Percentiles rank a stretch among this genome's conserved stretches.
phyloP scores from a whole-genome alignment of 2,329 filamentous ascomycete species.

The Aspergillus arachidicola region DNA sequence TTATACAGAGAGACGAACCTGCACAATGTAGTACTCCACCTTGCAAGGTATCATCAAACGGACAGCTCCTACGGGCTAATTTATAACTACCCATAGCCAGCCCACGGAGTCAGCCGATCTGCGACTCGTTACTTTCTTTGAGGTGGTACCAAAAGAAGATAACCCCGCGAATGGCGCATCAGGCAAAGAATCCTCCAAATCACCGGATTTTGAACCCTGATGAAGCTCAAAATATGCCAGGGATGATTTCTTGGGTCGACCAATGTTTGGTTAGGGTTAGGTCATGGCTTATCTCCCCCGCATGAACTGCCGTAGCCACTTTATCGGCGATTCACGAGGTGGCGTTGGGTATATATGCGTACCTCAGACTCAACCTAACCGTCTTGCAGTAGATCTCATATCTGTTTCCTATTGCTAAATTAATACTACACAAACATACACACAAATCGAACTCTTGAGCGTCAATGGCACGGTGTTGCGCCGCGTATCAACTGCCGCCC shows the following conservation, averaged over 20 bases:
- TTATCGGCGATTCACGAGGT: background rate
- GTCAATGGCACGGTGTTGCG: conserved; percentile 50
- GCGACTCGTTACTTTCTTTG: background rate
- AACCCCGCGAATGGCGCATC: no score
- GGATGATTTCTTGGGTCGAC: background rate
- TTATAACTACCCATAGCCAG: background rate
- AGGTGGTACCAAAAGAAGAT: background rate
- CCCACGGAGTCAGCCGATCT: background rate
- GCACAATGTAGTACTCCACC: background rate
- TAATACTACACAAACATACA: conserved; percentile 17
- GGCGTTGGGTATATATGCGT: background rate
- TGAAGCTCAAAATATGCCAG: background rate
- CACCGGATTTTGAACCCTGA: background rate
- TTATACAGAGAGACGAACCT: background rate
- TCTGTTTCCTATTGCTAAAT: no score
- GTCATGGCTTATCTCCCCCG: background rate
- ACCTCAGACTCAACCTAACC: no score
- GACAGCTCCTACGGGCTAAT: background rate
- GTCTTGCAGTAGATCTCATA: background rate
- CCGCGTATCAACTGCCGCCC: conserved; percentile 45
- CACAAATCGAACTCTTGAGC: conserved; percentile 49
- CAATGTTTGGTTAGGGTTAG: background rate
- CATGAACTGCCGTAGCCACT: background rate
- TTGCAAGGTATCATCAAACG: background rate
- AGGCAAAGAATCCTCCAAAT: background rate